Base-by-base conservation (phyloP, 108 stramenopile species). In the Asterionellopsis glacialis region DNA sequence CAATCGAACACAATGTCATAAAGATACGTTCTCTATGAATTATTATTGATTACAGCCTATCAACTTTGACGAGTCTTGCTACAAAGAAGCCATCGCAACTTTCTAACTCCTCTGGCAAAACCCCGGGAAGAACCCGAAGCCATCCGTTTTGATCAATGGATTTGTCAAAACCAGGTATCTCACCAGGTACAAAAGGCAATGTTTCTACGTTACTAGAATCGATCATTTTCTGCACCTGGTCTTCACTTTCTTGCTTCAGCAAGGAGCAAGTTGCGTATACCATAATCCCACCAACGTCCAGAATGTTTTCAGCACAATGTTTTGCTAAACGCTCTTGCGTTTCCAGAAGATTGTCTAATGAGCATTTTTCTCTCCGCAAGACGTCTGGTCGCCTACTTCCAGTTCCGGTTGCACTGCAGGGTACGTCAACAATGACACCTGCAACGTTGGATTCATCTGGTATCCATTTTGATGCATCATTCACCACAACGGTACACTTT, bases 231-330 rank as follows among this genome's bases (percentile, higher is more conserved):
- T 79, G 28, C 18, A 91, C 70, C 64, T 91, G 90, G 33, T 77
- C 73, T 61, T 91, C 90, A 22, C 90, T 82, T 65, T 91, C 90
- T 64, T 75, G 49, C 41, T 75, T 75, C 53, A 85, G 53, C 15
- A 90, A 44, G 12, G 80, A 82, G 51, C 90, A 91, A n/a, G 90
- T 91, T 22, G 90, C 90, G 61, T 88, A 91, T 3, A 88, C 85
- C 57, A 91, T 49, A 11, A 86, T 72, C 18, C 90, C 90, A 1
- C 83, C 90, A 14, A 40, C 41, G 22, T 59, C 50, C 45, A 91
- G 61, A 45, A 91, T 72, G 25, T 70, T 79, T 55, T 91, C 76
- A 14, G 64, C 79, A 15, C 83, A 79, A 65, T 91, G 84, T 60
- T 67, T 63, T 9, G 80, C 75, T 3, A 91, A 67, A 13, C 52